A percentile compares a stretch with the other conserved stretches of the same genome.
Evolutionary conservation across 78 protist genomes (phyloP).

Genomic region (Dictyostelium firmibasis): DNA sequence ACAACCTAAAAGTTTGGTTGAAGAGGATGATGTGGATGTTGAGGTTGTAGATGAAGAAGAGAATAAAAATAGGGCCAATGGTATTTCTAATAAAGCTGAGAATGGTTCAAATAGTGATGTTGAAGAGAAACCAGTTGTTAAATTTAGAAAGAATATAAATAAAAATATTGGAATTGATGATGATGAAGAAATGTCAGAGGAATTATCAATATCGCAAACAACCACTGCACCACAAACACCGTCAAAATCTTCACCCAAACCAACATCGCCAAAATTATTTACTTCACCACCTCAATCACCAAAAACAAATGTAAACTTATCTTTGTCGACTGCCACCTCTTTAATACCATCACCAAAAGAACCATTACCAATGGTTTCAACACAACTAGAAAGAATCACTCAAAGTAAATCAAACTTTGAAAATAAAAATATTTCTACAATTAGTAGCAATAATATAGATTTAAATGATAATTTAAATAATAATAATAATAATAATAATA

Average conservation of each 20-base stretch:
- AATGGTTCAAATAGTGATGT: neutral
- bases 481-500: neutral
- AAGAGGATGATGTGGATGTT: slow-evolving; percentile 60
- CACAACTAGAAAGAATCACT: neutral
- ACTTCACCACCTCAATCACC: neutral
- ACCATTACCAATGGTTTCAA: neutral
- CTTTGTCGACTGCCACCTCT: neutral
- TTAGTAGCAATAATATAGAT: neutral
- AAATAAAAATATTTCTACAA: neutral
- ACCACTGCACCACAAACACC: neutral
- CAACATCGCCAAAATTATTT: neutral
- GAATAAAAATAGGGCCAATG: neutral
- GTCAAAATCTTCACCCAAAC: neutral
- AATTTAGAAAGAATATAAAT: neutral
- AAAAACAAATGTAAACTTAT: neutral
- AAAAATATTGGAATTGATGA: neutral
- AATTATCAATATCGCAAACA: neutral
- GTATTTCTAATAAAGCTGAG: neutral
- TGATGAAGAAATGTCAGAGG: neutral
- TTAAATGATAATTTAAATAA: neutral
- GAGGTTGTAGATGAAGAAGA: slow-evolving; percentile 22
- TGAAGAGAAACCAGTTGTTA: neutral
- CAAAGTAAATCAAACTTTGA: neutral
- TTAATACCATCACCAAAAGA: neutral
- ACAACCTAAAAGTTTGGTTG: neutral